These are phyloP conservation scores for Actinomortierella ambigua DNA, from an alignment of 371 early-diverging fungal species.

Conservation along the genomic window DNA sequence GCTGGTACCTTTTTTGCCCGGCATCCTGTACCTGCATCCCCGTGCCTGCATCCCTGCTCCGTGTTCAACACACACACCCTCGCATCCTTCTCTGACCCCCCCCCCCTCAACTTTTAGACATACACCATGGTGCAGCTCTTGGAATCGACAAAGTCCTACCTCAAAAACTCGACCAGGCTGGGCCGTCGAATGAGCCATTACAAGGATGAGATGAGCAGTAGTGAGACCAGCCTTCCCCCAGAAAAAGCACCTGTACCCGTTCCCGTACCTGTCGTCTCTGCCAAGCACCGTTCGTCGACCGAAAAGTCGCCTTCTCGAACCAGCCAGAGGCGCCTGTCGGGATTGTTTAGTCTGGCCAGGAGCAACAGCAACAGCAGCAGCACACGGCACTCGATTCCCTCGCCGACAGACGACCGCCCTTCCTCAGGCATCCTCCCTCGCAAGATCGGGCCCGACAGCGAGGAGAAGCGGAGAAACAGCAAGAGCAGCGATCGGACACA, in stretches of 20 bases:
- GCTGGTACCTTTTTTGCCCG: too few relatives aligned
- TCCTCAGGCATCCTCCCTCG: not conserved
- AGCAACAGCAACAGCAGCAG: conserved; percentile 2
- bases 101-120: not conserved
- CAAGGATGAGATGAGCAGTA: conserved; percentile 23
- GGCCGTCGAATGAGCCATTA: conserved; percentile 39
- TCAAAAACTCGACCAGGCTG: conserved; percentile 27
- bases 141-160: conserved; percentile 35
- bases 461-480: conserved; percentile 12
- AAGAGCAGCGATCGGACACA: conserved; percentile 25
- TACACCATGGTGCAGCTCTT: conserved; percentile 26
- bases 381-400: not conserved
- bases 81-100: not conserved
- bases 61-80: not conserved
- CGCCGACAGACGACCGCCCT: too few relatives aligned
- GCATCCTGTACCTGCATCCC: too few relatives aligned
- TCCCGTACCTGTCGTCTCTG: not conserved
- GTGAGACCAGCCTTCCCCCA: conserved; percentile 15
- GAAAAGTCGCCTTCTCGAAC: not conserved
- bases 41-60: too few relatives aligned
- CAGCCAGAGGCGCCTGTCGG: not conserved
- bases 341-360: not conserved
- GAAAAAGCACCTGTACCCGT: not conserved
- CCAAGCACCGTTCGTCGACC: too few relatives aligned
- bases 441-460: conserved; percentile 12